Evolutionary conservation across 305 asterid genomes (phyloP).

Genomic region (Petunia hybrid): DNA sequence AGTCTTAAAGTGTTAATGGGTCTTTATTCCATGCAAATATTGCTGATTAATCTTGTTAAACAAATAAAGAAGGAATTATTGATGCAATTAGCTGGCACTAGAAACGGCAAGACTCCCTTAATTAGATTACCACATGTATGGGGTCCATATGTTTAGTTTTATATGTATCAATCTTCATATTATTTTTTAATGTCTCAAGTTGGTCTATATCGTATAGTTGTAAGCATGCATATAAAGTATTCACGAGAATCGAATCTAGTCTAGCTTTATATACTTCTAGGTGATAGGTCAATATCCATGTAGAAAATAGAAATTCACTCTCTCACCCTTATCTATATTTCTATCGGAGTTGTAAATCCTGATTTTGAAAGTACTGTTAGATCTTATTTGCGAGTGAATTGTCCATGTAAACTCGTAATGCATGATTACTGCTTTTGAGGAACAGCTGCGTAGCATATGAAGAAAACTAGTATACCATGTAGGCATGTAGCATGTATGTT

Average conservation of each 20-base stretch:
- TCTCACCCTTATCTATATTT: neutral
- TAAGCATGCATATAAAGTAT: neutral
- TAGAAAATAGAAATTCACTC: neutral
- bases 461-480: too few relatives aligned
- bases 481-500: too few relatives aligned
- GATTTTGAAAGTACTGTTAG: neutral
- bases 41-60: neutral
- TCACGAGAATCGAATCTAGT: constrained; percentile 25
- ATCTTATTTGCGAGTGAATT: neutral
- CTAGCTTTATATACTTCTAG: constrained; percentile 15
- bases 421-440: too few relatives aligned
- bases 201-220: neutral
- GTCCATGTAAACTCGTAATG: too few relatives aligned
- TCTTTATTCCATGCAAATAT: neutral
- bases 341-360: neutral
- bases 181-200: neutral
- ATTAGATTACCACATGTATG: neutral
- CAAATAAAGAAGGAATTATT: neutral
- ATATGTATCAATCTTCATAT: neutral
- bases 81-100: neutral
- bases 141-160: neutral
- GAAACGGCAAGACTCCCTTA: neutral
- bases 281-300: constrained; percentile 10
- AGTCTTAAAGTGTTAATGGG: neutral
- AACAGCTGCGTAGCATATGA: too few relatives aligned